Base-by-base conservation (phyloP, 2,329 filamentous ascomycete species). In the Tolypocladium guangdongense region DNA sequence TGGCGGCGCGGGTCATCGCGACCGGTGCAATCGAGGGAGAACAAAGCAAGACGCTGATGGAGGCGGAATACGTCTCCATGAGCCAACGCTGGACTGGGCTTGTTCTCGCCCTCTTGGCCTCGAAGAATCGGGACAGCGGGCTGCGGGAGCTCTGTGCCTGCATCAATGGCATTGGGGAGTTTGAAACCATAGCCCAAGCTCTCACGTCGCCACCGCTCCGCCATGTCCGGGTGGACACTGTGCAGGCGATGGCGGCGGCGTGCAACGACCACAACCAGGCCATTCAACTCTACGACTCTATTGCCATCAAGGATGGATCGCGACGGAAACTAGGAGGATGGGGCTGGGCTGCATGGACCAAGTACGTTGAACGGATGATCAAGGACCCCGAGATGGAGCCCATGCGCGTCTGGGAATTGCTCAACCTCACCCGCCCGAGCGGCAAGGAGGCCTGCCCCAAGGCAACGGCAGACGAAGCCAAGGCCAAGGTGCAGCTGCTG, bases 321-420 rank as follows among this genome's bases (percentile, higher is more conserved):
- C 48, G 39, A 7, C 51, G 37, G 27, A 38, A 54, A 32, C 49
- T 59, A 12, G 52, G 50, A 1, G 8, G 51, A 4, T 68, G 68
- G 64, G 50, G 60, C 18, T 72, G 69, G 67, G 59, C 59, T 16
- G 50, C 59, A 14, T 73, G 70, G 71, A 54, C 53, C 20, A 60
- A 58, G 4, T 64, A 71, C 52, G 45, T 63, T 4, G 59, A 70
- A 39, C 49, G 52, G 30, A 66, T 73, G 55, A 63, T 71, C 55
- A 62, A 62, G 38, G 67, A 72, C 51, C 54, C 61, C 4, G 49
- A 59, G 7, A 37, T 70, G 14, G 52, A 56, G 7, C 36, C 58
- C 11, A 22, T 35, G 18, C 50, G 58, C 8, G 57, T 68, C 11
- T 70, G 67, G 67, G 54, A 59, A 32, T 52, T 66, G 22, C 55